Conservation (phyloP, 1,284 basidiomycete genomes). For the Thecaphora frezii region DNA sequence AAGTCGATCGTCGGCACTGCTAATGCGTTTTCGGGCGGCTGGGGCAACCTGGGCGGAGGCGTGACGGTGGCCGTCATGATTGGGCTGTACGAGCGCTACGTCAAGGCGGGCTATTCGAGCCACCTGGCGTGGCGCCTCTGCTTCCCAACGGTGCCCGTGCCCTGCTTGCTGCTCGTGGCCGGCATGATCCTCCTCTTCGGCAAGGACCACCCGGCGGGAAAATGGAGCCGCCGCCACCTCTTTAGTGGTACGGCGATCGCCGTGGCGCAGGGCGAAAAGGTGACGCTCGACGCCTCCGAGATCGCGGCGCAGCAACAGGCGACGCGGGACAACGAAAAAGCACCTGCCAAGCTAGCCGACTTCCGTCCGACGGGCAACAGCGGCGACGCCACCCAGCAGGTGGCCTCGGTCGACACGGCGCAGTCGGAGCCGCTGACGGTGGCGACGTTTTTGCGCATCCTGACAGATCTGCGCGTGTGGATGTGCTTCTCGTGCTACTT, state of each 20-base stretch:
- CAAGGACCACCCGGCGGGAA: conserved; percentile 68
- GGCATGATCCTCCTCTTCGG: conserved; percentile 64
- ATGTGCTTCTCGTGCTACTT: conserved; percentile 66
- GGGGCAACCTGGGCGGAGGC: conserved; percentile 64
- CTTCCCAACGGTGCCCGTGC: conserved; percentile 68
- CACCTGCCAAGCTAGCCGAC: conserved; percentile 36
- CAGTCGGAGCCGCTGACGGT: conserved; percentile 65
- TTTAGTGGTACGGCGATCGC: conserved; percentile 60
- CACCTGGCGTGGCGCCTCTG: conserved; percentile 67
- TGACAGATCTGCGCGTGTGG: conserved; percentile 66
- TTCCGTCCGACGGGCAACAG: conserved; percentile 49
- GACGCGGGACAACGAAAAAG: conserved; percentile 32
- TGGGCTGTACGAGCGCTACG: conserved; percentile 64
- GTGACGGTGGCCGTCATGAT: conserved; percentile 66
- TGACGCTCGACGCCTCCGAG: conserved; percentile 54
- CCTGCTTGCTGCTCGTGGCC: conserved; percentile 65
- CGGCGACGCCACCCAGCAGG: conserved; percentile 20
- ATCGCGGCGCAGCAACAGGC: conserved; percentile 47
- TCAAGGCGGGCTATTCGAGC: conserved; percentile 60
- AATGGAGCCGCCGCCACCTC: conserved; percentile 66
- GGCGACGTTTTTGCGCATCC: conserved; percentile 59
- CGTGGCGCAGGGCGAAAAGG: conserved; percentile 54
- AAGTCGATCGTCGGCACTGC: conserved; percentile 66
- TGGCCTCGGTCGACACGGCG: conserved; percentile 61
- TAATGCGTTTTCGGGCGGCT: conserved; percentile 51